phyloP scores from a whole-genome alignment of 2,329 filamentous ascomycete genomes.

The Davidsoniella neocaledoniae region DNA sequence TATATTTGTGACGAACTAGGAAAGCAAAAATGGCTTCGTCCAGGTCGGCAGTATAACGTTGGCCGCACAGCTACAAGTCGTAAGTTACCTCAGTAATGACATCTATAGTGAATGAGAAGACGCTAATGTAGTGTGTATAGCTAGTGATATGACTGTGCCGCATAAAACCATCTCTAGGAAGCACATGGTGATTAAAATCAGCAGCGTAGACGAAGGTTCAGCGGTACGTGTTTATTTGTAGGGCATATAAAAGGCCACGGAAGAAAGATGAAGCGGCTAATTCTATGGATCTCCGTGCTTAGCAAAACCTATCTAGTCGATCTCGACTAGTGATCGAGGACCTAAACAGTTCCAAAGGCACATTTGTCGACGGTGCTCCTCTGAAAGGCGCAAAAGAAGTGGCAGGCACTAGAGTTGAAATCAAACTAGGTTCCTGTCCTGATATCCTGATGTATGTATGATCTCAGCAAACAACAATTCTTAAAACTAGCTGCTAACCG shows the following conservation, averaged over 20 bases:
- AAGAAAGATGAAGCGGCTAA: background rate
- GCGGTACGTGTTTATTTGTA: conserved; percentile 32
- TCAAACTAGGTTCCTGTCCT: conserved; percentile 57
- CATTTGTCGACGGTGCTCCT: conserved; percentile 54
- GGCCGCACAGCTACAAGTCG: conserved; percentile 7
- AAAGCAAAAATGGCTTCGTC: conserved; percentile 9
- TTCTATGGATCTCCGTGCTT: background rate
- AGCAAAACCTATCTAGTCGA: conserved; percentile 46
- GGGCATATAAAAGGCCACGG: background rate
- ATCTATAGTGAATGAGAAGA: background rate
- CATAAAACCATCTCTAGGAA: conserved; percentile 77
- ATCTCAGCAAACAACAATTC: background rate
- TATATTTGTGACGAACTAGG: background rate
- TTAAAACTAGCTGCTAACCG: too few relatives aligned
- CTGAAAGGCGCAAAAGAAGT: conserved; percentile 47
- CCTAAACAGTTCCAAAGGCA: conserved; percentile 70
- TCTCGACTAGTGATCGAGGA: conserved; percentile 63
- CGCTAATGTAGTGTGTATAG: conserved; percentile 21
- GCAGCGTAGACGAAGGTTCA: conserved; percentile 44
- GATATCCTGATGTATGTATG: conserved; percentile 39
- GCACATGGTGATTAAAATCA: conserved; percentile 65
- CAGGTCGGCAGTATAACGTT: conserved; percentile 7
- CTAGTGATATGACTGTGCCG: conserved; percentile 50
- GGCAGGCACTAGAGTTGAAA: conserved; percentile 36
- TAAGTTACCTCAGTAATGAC: background rate